Base-by-base conservation (phyloP, 2,329 filamentous ascomycete species). In the Ophiocordyceps camponoti-leonardi region DNA sequence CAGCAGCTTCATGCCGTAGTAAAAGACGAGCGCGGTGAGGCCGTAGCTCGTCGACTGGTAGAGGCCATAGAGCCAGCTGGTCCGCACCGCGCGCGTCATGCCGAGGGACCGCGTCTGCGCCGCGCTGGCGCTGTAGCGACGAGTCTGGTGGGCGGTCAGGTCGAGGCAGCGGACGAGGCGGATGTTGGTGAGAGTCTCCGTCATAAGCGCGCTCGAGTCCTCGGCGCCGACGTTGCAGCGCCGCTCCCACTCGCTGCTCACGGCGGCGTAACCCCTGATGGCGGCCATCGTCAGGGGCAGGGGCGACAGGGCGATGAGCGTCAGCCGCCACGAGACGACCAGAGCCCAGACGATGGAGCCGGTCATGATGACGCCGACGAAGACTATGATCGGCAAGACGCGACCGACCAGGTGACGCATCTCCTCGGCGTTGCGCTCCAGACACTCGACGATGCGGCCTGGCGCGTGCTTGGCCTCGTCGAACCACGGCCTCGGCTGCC, bases 361-460 rank as follows among this genome's bases (percentile, higher is more conserved):
- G 0, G 64, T 47, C 18, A 84, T 69, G 71, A 94, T 88, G 44
- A 77, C 62, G 0, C 68, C 56, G 4, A 83, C 79, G 11, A 81
- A 75, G 14, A 88, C 68, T 1, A 82, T 61, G 45, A 83, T 76
- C 1, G 83, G 81, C 1, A 81, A 70, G 55, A 94, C 94, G 1
- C 83, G 75, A 2, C 84, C 83, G 0, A 94, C 70, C 0, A 96
- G 66, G 52, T 85, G 87, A 10, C 84, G 75, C 75, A 92, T 88
- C 57, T 94, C 86, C 58, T 96, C 87, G 0, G 82, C 83, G 53
- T 86, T 84, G 16, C 82, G 75, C 54, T 94, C 86, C 0, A 96
- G 71, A 41, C 74, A 81, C 49, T 85, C 79, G 1, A 72, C 77
- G 40, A 96, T 69, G 2, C 71, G 68, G 1, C 69, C 67, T 0